phyloP scores from a whole-genome alignment of 257 asterid genomes.

The Solanum bukasovii region DNA sequence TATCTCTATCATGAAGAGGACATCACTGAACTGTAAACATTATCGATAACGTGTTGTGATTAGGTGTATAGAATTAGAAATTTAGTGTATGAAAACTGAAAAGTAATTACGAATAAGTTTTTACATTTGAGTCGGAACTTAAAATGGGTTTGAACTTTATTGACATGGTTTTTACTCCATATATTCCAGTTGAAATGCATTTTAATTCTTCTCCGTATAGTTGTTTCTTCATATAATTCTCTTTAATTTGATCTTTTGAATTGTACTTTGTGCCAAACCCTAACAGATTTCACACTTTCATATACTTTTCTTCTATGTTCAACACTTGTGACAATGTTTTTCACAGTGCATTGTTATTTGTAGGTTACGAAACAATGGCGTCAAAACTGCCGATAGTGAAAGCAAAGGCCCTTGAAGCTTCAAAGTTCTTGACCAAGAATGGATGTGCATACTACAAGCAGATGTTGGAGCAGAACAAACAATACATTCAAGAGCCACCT shows the following conservation, averaged over 20 bases:
- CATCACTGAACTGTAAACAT: not conserved
- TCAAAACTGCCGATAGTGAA: slow-evolving; percentile 7
- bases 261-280: not conserved
- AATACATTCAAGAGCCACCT: slow-evolving; percentile 17
- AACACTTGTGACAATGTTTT: not conserved
- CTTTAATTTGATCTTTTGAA: not conserved
- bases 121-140: not conserved
- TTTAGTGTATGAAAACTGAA: not conserved
- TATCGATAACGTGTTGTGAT: not conserved
- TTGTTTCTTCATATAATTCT: not conserved
- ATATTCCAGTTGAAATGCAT: not conserved
- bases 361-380: slow-evolving; percentile 7
- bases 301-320: not conserved
- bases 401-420: slow-evolving; percentile 14
- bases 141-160: not conserved
- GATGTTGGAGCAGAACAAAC: slow-evolving; percentile 14
- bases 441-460: slow-evolving; percentile 15
- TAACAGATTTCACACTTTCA: not conserved
- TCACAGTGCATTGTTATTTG: not conserved
- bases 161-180: not conserved
- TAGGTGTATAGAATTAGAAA: not conserved
- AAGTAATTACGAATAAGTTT: not conserved
- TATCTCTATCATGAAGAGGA: not conserved
- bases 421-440: slow-evolving; percentile 9
- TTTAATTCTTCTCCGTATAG: not conserved